phyloP scores from a whole-genome alignment of 305 asterid genomes.

The Rubia tinctorum region DNA sequence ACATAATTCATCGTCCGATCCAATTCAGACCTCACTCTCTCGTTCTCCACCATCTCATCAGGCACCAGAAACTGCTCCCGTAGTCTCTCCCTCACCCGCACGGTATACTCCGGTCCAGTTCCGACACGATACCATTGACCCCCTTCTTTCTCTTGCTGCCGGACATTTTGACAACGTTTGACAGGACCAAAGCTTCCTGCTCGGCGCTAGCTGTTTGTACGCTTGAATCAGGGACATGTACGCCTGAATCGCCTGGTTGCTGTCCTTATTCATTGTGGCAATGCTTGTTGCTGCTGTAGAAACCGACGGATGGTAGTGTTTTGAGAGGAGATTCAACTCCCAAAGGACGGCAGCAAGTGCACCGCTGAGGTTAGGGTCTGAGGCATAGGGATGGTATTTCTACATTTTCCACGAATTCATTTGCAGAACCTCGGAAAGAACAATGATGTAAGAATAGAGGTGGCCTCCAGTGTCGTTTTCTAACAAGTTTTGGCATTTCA shows the following conservation, averaged over 20 bases:
- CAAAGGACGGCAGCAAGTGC: conserved; percentile 95
- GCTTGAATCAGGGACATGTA: conserved; percentile 77
- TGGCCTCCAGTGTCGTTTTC: conserved; percentile 96
- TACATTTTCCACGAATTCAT: conserved; percentile 30
- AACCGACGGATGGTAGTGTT: conserved; percentile 76
- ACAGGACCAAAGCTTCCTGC: conserved; percentile 35
- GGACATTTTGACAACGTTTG: conserved; percentile 28
- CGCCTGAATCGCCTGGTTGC: conserved; percentile 55
- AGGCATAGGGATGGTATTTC: conserved; percentile 79
- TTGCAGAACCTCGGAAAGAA: neutral
- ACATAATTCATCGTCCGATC: conserved; percentile 39
- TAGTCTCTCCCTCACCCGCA: conserved; percentile 53
- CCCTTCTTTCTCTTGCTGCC: conserved; percentile 40
- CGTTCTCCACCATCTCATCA: conserved; percentile 65
- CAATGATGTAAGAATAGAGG: neutral
- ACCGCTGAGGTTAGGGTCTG: conserved; percentile 90
- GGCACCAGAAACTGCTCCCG: conserved; percentile 54
- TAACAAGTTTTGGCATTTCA: conserved; percentile 79
- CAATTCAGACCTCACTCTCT: conserved; percentile 66
- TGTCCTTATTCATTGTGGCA: conserved; percentile 53
- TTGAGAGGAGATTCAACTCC: conserved; percentile 83
- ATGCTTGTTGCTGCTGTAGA: conserved; percentile 61
- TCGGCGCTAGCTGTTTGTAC: conserved; percentile 47
- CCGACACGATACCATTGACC: conserved; percentile 14
- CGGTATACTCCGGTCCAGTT: conserved; percentile 21